Evolutionary conservation across 148 eudicot genomes (phyloP).

Genomic region (Amaranthus cruentus): DNA sequence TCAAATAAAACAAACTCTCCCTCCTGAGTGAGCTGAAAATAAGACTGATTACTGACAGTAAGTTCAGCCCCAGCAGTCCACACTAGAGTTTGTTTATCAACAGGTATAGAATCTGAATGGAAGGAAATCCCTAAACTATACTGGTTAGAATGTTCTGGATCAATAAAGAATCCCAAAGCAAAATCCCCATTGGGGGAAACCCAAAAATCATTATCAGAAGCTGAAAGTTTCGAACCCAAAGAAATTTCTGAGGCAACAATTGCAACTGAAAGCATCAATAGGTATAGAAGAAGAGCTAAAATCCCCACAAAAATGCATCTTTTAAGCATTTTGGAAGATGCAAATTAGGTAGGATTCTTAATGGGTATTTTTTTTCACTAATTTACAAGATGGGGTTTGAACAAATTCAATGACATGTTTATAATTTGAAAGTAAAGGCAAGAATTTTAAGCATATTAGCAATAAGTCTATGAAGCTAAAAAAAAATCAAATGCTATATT

Average conservation of each 20-base stretch:
- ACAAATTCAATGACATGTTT: neutral
- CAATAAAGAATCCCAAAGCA: slow-evolving; percentile 49
- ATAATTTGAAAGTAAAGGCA: neutral
- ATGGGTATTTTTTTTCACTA: neutral
- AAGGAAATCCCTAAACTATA: slow-evolving; percentile 49
- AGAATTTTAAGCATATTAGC: neutral
- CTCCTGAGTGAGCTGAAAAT: slow-evolving; percentile 36
- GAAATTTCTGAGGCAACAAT: slow-evolving; percentile 37
- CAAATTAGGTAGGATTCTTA: neutral
- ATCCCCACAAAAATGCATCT: neutral
- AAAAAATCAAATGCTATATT: neutral
- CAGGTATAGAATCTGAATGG: slow-evolving; percentile 41
- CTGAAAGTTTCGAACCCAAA: slow-evolving; percentile 50
- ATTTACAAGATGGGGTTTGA: neutral
- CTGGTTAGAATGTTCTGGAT: slow-evolving; percentile 24
- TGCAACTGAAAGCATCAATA: slow-evolving; percentile 28
- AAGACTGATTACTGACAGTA: slow-evolving; percentile 40
- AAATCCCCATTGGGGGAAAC: slow-evolving; percentile 58
- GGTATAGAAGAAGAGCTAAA: slow-evolving; percentile 18
- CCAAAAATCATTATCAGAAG: slow-evolving; percentile 41
- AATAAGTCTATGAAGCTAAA: neutral
- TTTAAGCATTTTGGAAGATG: slow-evolving; percentile 10
- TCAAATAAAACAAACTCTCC: slow-evolving; percentile 51
- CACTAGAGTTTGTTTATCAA: slow-evolving; percentile 34
- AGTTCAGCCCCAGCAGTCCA: slow-evolving; percentile 59